A percentile compares a stretch with the other conserved stretches of the same genome.
phyloP scores from a whole-genome alignment of 768 basidiomycete species.

The Suillus variegatus region DNA sequence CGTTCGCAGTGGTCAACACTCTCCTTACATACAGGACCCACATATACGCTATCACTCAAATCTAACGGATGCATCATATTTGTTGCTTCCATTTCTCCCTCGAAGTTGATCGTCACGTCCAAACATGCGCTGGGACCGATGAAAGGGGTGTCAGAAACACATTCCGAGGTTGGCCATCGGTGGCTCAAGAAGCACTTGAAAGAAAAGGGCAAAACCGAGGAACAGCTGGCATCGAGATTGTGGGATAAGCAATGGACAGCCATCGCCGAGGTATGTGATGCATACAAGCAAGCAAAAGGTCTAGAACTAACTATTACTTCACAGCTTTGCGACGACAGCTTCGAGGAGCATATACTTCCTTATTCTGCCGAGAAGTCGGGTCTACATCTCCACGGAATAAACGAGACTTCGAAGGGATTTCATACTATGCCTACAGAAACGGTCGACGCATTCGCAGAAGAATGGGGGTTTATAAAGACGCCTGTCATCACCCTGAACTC shows the following conservation, averaged over 20 bases:
- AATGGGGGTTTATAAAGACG: slow-evolving; percentile 93
- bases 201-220: slow-evolving; percentile 64
- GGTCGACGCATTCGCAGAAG: slow-evolving; percentile 79
- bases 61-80: slow-evolving; percentile 1
- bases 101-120: slow-evolving; percentile 81
- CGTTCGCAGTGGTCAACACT: neutral
- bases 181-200: slow-evolving; percentile 79
- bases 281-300: neutral
- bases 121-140: slow-evolving; percentile 85
- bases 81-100: slow-evolving; percentile 30
- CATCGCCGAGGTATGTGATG: slow-evolving; percentile 74
- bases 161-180: slow-evolving; percentile 79
- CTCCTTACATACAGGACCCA: neutral
- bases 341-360: neutral
- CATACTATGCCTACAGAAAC: slow-evolving; percentile 31
- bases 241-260: slow-evolving; percentile 89
- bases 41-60: neutral
- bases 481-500: slow-evolving; percentile 54
- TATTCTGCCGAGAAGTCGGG: neutral
- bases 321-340: slow-evolving; percentile 90
- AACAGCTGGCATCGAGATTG: slow-evolving; percentile 69
- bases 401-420: neutral
- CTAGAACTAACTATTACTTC: neutral
- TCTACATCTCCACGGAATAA: neutral
- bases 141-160: slow-evolving; percentile 47